These are phyloP conservation scores for Aspergillus fischeri DNA, from an alignment of 2,329 filamentous ascomycete genomes.

Conservation along the genomic window DNA sequence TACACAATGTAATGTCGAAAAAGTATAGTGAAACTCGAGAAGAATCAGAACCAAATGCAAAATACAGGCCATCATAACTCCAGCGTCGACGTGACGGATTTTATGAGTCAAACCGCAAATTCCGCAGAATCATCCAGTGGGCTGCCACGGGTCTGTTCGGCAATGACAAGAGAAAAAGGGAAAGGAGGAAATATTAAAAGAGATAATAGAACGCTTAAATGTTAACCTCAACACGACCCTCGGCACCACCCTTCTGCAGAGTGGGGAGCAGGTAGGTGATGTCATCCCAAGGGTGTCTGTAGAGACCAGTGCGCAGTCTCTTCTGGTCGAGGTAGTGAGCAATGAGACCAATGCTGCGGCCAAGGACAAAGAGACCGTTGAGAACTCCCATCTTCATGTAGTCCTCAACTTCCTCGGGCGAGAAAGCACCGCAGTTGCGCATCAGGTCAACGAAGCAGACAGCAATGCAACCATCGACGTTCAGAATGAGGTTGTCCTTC, in stretches of 20 bases:
- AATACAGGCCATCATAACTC: conserved; percentile 33
- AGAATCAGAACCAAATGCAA: conserved; percentile 26
- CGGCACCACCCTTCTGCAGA: conserved; percentile 67
- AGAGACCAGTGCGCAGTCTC: conserved; percentile 94
- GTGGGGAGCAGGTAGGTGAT: conserved; percentile 91
- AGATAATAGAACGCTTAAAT: conserved; percentile 48
- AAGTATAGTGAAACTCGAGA: conserved; percentile 22
- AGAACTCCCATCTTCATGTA: conserved; percentile 99
- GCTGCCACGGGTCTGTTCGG: conserved; percentile 11
- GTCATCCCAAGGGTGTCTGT: conserved; percentile 99
- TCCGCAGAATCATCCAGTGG: conserved; percentile 16
- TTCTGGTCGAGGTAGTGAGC: conserved; percentile 99
- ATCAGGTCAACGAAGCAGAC: conserved; percentile 98
- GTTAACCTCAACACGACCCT: conserved; percentile 87
- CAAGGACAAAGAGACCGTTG: conserved; percentile 98
- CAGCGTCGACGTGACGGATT: conserved; percentile 32
- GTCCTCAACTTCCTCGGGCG: conserved; percentile 91
- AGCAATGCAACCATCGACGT: conserved; percentile 96
- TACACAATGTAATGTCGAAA: conserved; percentile 24
- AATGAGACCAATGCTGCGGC: conserved; percentile 96
- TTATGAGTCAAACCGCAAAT: conserved; percentile 29
- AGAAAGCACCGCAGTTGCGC: conserved; percentile 97
- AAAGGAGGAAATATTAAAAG: conserved; percentile 22
- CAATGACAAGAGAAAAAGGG: conserved; percentile 5
- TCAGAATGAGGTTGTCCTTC: conserved; percentile 99